Evolutionary conservation across 2,329 filamentous ascomycete species (phyloP), one percentile per base, ranked within the genome.

Genomic region (Corynespora cassiicola): DNA sequence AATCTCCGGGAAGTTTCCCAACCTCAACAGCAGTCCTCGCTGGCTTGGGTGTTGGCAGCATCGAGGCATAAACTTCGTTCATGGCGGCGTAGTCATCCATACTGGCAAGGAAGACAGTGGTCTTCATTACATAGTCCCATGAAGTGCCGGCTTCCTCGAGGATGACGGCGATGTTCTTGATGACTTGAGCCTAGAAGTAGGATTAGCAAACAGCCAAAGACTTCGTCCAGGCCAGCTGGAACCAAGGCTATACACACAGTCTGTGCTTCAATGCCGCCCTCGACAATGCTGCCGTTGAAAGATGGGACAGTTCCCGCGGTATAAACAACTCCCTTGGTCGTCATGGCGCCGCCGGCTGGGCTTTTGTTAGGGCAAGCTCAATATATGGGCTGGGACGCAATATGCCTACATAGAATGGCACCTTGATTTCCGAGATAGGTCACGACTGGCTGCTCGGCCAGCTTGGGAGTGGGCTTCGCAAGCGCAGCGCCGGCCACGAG

Each of bases 121-220:
- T 62, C 33, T 65, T 64, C 44, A 65, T 44, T n/a, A 64, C 59
- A 15, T 63, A 62, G 22, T 61, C 56, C 58, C 56, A 63, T 5
- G 58, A 62, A 7, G 61, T 63, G 3, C 61, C 61, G 6, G 59
- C 61, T 33, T 63, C 61, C 29, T 54, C 55, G 7, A 65, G 54
- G 6, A 62, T 49, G 1, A 42, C 52, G 1, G 44, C 59, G 15
- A 65, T 63, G 40, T 64, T 64, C 36, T 61, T 63, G 42, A 65
- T 56, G 27, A 65, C 59, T 53, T 63, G 61, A 1, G 61, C 59
- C 58, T 64, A 16, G 3, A 12, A 5, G 5, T n/a, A 31, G 48
- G 1, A 49, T 24, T 6, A 19, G 19, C 10, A 19, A 9, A 23
- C 18, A n/a, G 9, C 19, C 7, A 7, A 29, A 24, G 22, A 24